Evolutionary conservation across 176 grass and related monocot species (phyloP).

Genomic region (Oryza longistaminata): DNA sequence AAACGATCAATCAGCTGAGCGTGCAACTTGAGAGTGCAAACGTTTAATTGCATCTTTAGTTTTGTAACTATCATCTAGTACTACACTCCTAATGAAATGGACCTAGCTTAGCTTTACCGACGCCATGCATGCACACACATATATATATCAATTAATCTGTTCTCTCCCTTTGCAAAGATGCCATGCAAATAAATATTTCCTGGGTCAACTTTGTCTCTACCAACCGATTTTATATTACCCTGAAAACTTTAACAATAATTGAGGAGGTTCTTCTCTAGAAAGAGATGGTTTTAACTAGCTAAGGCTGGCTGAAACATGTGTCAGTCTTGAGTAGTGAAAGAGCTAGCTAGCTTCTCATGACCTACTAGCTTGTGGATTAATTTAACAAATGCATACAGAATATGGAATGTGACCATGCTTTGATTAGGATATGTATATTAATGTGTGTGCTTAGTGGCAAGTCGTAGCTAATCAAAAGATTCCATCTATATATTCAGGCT

Average conservation of each 20-base stretch:
- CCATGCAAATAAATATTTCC: constrained; percentile 40
- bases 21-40: constrained; percentile 10
- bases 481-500: constrained; percentile 35
- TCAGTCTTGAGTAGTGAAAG: constrained; percentile 38
- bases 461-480: constrained; percentile 46
- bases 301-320: constrained; percentile 35
- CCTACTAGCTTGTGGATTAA: constrained; percentile 15
- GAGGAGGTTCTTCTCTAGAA: constrained; percentile 35
- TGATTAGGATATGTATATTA: constrained; percentile 43
- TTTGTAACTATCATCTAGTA: constrained; percentile 7
- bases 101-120: constrained; percentile 21
- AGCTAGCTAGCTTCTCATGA: constrained; percentile 7
- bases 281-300: constrained; percentile 34
- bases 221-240: constrained; percentile 39
- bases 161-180: constrained; percentile 18
- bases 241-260: constrained; percentile 43
- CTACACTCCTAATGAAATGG: neutral
- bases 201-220: constrained; percentile 45
- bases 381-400: constrained; percentile 52
- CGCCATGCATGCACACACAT: constrained; percentile 23
- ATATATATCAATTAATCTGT: constrained; percentile 1
- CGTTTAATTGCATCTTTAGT: constrained; percentile 10
- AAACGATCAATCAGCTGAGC: neutral
- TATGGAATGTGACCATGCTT: constrained; percentile 42
- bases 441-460: constrained; percentile 34